phyloP scores from a whole-genome alignment of 2,329 filamentous ascomycete genomes.

The Cadophora sp. region DNA sequence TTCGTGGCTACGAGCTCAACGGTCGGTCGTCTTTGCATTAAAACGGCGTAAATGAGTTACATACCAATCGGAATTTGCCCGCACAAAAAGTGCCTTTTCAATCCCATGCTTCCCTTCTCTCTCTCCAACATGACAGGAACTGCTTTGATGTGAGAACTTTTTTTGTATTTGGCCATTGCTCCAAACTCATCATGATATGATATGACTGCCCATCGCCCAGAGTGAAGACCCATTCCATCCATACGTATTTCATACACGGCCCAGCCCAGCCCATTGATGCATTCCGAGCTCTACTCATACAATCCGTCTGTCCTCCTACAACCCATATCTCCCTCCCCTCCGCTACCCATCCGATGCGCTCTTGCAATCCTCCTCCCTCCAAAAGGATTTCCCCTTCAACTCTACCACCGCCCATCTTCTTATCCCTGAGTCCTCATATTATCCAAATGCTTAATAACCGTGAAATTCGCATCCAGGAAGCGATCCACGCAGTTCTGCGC shows the following conservation, averaged over 20 bases:
- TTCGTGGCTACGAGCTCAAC: slow-evolving; percentile 38
- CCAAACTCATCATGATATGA: neutral
- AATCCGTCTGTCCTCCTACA: slow-evolving; percentile 4
- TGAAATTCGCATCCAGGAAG: slow-evolving; percentile 86
- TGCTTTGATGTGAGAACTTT: neutral
- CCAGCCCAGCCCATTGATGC: neutral
- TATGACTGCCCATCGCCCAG: neutral
- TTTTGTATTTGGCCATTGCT: neutral
- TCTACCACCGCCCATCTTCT: neutral
- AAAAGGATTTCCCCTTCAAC: neutral
- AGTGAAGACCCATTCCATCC: slow-evolving; percentile 25
- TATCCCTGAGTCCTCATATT: slow-evolving; percentile 54
- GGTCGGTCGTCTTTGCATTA: slow-evolving; percentile 41
- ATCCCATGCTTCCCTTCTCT: slow-evolving; percentile 21
- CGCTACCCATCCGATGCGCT: neutral
- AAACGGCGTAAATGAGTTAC: slow-evolving; percentile 44
- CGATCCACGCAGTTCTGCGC: slow-evolving; percentile 92
- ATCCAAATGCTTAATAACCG: slow-evolving; percentile 86
- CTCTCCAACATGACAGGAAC: neutral
- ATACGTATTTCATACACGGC: slow-evolving; percentile 15
- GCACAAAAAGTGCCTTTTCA: slow-evolving; percentile 38
- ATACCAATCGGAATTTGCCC: slow-evolving; percentile 41
- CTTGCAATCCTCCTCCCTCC: too few relatives aligned
- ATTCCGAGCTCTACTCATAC: slow-evolving; percentile 21
- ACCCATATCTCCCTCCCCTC: neutral